Base-by-base conservation (phyloP, 1,284 basidiomycete species). In the Sphaerobolus stellatus region DNA sequence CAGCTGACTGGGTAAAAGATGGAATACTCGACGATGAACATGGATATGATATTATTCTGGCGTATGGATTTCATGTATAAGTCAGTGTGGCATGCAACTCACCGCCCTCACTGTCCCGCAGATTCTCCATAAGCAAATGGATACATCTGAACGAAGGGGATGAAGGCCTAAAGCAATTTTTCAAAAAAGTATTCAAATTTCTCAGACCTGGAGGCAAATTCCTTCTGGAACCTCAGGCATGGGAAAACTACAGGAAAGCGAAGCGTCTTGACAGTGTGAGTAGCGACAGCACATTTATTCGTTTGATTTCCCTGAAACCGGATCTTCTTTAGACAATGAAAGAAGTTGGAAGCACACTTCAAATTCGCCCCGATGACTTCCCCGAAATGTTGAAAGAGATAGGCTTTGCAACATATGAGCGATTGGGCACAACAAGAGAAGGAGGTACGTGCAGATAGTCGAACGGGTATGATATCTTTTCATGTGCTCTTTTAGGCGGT, bases 41-140 rank as follows among this genome's bases (percentile, higher is more conserved):
- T 2, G 77, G 79, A 1, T 92, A 91, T 62, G 82, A 90, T 61
- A 77, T 90, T 31, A 79, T 92, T 24, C 57, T 92, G 40, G 90
- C 83, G 90, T 92, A 62, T 59, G 86, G 72, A 11, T 24, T 52
- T 34, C 16, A 28, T 43, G 28, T 36, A 18, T 11, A 36, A 36
- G 18, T 36, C 11, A 36, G 18, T 11, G 18, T 18, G 18, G 18
- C 11, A 41, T 0, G 16, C n/a, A 5, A 36, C 33, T 28, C 22
- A 24, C 29, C 7, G 28, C 41, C 16, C 30, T 48, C 9, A 6
- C 29, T 5, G 28, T 31, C 9, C 27, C 30, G 2, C 61, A 92
- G 90, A 1, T 83, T 93, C 58, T 93, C 90, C 0, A 71, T 93
- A 43, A 82, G 89, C 0, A 93, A 92, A 68, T 93, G 91, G 90